These are phyloP conservation scores for Coix lacrymajobi DNA, from an alignment of 176 grass and related monocot genomes.

Conservation along the genomic window DNA sequence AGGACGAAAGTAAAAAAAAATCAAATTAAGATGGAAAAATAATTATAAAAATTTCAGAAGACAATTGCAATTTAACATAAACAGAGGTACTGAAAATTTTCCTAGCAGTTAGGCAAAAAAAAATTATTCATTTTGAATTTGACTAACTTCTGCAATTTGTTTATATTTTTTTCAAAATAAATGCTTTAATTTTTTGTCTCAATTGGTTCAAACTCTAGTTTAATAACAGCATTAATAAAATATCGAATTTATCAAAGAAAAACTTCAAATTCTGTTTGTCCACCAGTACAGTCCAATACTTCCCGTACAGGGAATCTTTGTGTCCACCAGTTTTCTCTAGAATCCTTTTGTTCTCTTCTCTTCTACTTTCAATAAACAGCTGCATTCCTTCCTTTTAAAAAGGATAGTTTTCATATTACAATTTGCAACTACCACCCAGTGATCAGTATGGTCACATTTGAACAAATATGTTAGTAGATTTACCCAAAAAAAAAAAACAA, in stretches of 20 bases:
- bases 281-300: background rate
- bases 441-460: background rate
- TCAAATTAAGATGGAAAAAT: background rate
- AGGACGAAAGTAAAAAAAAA: background rate
- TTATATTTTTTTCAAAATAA: background rate
- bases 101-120: background rate
- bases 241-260: background rate
- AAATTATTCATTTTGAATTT: background rate
- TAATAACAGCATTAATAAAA: background rate
- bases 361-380: background rate
- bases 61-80: background rate
- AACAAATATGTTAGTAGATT: background rate
- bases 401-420: no score
- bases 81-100: background rate
- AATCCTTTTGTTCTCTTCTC: background rate
- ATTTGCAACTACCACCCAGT: background rate
- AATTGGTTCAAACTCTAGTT: background rate
- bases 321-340: no score
- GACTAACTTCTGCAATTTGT: background rate
- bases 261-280: background rate
- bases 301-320: background rate
- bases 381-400: background rate
- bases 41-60: background rate
- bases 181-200: background rate
- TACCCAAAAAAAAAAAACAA: background rate